Conservation (phyloP, 148 eudicot species). For the Cornus suecica region DNA sequence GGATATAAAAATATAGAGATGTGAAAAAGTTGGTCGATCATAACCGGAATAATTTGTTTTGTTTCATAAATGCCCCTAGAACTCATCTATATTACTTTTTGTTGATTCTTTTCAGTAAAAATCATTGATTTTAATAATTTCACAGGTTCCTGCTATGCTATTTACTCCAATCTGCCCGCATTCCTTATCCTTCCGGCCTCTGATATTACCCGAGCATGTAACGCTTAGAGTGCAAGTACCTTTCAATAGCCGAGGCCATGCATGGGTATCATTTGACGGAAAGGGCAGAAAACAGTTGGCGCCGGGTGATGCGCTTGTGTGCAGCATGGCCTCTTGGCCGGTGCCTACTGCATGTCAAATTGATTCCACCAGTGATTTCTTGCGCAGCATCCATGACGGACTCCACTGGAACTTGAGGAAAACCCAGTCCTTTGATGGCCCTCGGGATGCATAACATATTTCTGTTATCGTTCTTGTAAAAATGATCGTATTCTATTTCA, state of each 20-base stretch:
- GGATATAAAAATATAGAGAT: not conserved
- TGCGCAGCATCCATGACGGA: conserved; percentile 87
- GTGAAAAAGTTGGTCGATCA: not conserved
- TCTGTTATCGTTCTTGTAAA: not conserved
- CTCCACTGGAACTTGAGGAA: conserved; percentile 98
- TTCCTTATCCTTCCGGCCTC: conserved; percentile 74
- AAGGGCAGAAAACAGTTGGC: conserved; percentile 57
- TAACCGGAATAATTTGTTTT: not conserved
- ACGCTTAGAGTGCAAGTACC: conserved; percentile 68
- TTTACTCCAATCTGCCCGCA: conserved; percentile 84
- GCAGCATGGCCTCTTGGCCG: conserved; percentile 98
- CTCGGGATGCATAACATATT: conserved; percentile 33
- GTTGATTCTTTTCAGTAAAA: not conserved
- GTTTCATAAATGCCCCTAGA: not conserved
- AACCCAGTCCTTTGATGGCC: conserved; percentile 77
- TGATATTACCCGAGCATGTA: conserved; percentile 71
- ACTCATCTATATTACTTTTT: not conserved
- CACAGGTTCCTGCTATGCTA: conserved; percentile 83
- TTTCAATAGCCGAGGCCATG: conserved; percentile 67
- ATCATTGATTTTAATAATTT: not conserved
- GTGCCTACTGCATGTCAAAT: conserved; percentile 87
- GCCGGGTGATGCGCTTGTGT: conserved; percentile 79
- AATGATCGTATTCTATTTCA: not conserved
- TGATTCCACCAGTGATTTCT: conserved; percentile 81
- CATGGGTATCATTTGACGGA: conserved; percentile 81